A percentile compares a stretch with the other conserved stretches of the same genome.
Evolutionary conservation across 306 rosid genomes (phyloP).

Genomic region (Sicyos edulis): DNA sequence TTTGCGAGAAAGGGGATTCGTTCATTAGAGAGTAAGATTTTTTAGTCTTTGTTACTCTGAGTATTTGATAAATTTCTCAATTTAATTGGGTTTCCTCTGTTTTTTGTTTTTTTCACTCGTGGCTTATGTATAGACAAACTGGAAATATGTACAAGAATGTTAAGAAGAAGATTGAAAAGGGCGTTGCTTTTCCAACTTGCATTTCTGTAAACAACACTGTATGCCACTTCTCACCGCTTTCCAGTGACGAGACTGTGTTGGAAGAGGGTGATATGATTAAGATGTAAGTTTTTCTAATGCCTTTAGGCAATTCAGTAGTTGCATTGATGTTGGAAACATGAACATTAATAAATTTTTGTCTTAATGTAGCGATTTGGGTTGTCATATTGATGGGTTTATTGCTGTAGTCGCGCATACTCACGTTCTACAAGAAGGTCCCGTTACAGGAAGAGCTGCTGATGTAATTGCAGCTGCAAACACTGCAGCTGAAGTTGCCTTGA

Average conservation of each 20-base stretch:
- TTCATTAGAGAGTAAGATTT: slow-evolving; percentile 75
- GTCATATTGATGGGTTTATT: slow-evolving; percentile 95
- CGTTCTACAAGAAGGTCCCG: slow-evolving; percentile 65
- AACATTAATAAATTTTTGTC: background rate
- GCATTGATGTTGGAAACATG: background rate
- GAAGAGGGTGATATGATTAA: slow-evolving; percentile 83
- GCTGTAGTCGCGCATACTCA: slow-evolving; percentile 83
- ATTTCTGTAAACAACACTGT: slow-evolving; percentile 84
- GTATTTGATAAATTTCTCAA: background rate
- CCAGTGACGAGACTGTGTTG: slow-evolving; percentile 67
- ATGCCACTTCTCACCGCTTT: slow-evolving; percentile 90
- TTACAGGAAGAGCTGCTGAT: slow-evolving; percentile 86
- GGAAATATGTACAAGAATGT: slow-evolving; percentile 75
- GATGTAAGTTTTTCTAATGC: slow-evolving; percentile 45
- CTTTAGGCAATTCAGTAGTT: background rate
- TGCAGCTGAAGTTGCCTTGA: slow-evolving; percentile 96
- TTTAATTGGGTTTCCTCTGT: background rate
- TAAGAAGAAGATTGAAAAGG: slow-evolving; percentile 89
- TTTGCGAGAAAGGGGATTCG: slow-evolving; percentile 86
- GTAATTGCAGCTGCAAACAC: slow-evolving; percentile 87
- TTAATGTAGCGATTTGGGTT: slow-evolving; percentile 70
- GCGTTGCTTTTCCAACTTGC: slow-evolving; percentile 91
- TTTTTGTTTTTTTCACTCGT: background rate
- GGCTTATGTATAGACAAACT: slow-evolving; percentile 46
- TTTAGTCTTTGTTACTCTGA: background rate